A percentile compares a stretch with the other conserved stretches of the same genome.
phyloP scores from a whole-genome alignment of 2,329 filamentous ascomycete species.

The Sporothrix globosa region DNA sequence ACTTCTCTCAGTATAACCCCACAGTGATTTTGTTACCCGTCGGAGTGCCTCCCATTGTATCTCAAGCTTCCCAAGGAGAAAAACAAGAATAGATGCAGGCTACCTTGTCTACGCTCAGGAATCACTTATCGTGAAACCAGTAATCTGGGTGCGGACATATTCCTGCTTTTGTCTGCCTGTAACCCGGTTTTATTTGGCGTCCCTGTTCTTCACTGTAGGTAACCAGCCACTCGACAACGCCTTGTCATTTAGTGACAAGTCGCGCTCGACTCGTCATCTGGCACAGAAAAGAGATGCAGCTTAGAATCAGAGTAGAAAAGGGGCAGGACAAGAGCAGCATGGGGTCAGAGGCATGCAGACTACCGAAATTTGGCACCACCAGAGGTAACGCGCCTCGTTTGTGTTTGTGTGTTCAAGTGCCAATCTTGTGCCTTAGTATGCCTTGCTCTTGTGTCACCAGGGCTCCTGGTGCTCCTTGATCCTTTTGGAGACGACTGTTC shows the following conservation, averaged over 20 bases:
- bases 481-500: background rate
- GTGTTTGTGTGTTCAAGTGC: background rate
- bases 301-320: background rate
- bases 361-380: conserved; percentile 19
- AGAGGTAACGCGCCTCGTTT: background rate
- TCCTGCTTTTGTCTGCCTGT: background rate
- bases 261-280: conserved; percentile 14
- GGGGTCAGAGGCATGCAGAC: conserved; percentile 1
- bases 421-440: background rate
- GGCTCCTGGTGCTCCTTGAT: background rate
- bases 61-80: background rate
- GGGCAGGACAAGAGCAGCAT: too few species aligned
- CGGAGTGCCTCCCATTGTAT: background rate
- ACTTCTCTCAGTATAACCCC: too few species aligned
- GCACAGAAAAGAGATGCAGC: background rate
- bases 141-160: conserved; percentile 5
- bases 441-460: conserved; percentile 7
- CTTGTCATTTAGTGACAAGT: background rate
- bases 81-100: background rate
- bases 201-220: background rate
- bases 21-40: too few species aligned
- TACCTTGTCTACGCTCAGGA: conserved; percentile 14
- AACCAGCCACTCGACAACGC: background rate
- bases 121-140: background rate
- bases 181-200: background rate